Conservation (phyloP, 805 yeast species). For the Nakazawaea siamensis region DNA sequence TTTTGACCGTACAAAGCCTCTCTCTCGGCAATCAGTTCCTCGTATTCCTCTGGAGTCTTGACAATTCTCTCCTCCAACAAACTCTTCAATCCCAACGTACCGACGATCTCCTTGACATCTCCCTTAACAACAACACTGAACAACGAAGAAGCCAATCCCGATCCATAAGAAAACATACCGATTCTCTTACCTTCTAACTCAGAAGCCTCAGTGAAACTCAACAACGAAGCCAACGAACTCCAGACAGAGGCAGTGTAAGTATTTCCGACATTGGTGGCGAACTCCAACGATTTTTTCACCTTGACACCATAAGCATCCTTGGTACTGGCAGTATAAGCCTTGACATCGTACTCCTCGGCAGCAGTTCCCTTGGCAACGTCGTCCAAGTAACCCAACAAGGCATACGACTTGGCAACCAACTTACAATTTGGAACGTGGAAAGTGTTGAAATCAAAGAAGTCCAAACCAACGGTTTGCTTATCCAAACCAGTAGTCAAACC, state of each 20-base stretch:
- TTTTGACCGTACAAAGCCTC: conserved; percentile 85
- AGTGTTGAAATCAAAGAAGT: conserved; percentile 82
- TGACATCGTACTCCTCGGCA: conserved; percentile 71
- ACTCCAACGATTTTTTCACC: conserved; percentile 72
- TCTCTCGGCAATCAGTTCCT: conserved; percentile 74
- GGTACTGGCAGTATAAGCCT: conserved; percentile 71
- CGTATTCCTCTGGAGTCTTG: conserved; percentile 73
- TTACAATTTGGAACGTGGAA: conserved; percentile 99
- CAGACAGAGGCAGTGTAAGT: conserved; percentile 94
- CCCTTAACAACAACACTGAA: conserved; percentile 75
- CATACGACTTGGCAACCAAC: conserved; percentile 86
- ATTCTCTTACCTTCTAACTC: conserved; percentile 80
- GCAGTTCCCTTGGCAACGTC: conserved; percentile 49
- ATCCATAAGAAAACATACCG: conserved; percentile 94
- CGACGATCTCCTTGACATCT: conserved; percentile 62
- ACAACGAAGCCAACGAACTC: conserved; percentile 76
- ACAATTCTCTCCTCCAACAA: conserved; percentile 58
- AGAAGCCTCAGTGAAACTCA: conserved; percentile 68
- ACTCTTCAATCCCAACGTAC: conserved; percentile 57
- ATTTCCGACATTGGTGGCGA: conserved; percentile 96
- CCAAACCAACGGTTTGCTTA: conserved; percentile 55
- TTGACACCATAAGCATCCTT: conserved; percentile 60
- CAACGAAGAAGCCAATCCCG: conserved; percentile 92
- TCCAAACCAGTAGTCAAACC: conserved; percentile 36
- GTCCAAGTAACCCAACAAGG: conserved; percentile 74